Evolutionary conservation across 2,329 filamentous ascomycete species (phyloP).

Genomic region (Dryadomyces sulphureus): DNA sequence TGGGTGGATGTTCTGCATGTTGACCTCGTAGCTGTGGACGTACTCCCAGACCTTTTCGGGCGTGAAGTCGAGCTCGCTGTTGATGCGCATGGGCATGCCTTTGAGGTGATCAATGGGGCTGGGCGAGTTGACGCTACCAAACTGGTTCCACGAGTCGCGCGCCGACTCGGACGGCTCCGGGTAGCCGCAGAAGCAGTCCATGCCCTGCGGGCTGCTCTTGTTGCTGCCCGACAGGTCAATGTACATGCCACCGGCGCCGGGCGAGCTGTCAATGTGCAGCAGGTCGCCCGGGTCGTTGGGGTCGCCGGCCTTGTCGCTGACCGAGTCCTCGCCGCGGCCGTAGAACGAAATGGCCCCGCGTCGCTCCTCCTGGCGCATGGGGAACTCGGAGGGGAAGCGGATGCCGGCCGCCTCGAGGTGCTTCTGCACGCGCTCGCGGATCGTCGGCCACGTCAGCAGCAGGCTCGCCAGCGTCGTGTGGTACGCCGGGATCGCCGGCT

Average conservation of each 20-base stretch:
- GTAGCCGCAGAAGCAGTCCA: constrained; percentile 29
- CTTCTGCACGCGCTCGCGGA: constrained; percentile 44
- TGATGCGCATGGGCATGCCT: constrained; percentile 22
- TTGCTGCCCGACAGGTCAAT: constrained; percentile 10
- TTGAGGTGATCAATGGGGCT: constrained; percentile 18
- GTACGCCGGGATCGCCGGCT: constrained; percentile 62
- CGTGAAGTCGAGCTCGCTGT: constrained; percentile 38
- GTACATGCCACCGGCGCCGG: background rate
- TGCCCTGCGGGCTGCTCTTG: constrained; percentile 20
- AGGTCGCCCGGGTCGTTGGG: background rate
- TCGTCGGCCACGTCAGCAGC: constrained; percentile 58
- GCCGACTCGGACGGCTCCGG: constrained; percentile 36
- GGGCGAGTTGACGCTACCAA: constrained; percentile 34
- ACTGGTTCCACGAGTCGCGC: constrained; percentile 43
- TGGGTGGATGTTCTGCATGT: constrained; percentile 52
- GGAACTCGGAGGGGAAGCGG: constrained; percentile 52
- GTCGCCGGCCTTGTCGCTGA: background rate
- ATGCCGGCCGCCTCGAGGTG: constrained; percentile 34
- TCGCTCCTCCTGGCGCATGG: constrained; percentile 59
- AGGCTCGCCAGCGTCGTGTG: constrained; percentile 85
- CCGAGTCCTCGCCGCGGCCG: constrained; percentile 57
- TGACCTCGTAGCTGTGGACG: constrained; percentile 40
- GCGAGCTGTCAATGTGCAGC: background rate
- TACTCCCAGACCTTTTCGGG: constrained; percentile 34
- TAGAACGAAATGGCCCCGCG: constrained; percentile 62